phyloP scores from a whole-genome alignment of 352 stramenopile species.

The Phytophthora ramorum region DNA sequence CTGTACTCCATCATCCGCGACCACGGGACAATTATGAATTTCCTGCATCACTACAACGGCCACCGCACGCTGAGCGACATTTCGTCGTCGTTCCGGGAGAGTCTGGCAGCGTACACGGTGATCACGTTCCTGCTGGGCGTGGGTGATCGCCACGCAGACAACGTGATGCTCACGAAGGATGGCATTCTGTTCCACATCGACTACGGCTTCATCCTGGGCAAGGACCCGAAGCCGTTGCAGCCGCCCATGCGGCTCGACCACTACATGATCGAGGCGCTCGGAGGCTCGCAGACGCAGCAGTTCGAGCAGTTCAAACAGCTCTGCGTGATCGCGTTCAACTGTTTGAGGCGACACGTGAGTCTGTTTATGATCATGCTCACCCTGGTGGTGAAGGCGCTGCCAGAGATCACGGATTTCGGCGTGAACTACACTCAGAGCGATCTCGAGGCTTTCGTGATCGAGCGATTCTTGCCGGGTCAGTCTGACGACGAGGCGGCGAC shows the following conservation, averaged over 20 bases:
- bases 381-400: conserved; percentile 81
- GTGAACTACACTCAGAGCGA: conserved; percentile 88
- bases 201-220: conserved; percentile 99
- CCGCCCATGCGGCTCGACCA: conserved; percentile 97
- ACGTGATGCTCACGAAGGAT: conserved; percentile 97
- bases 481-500: conserved; percentile 84
- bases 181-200: conserved; percentile 99
- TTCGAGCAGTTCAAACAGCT: conserved; percentile 90
- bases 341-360: conserved; percentile 83
- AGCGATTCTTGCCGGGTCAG: conserved; percentile 84
- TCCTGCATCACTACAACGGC: conserved; percentile 86
- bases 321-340: conserved; percentile 90
- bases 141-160: conserved; percentile 98
- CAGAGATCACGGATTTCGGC: conserved; percentile 87
- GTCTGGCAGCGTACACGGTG: conserved; percentile 98
- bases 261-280: conserved; percentile 89
- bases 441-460: conserved; percentile 84
- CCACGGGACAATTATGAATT: conserved; percentile 85
- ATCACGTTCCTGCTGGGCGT: conserved; percentile 99
- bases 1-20: conserved; percentile 88
- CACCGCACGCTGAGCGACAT: conserved; percentile 88
- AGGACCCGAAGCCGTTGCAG: conserved; percentile 98
- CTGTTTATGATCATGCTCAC: conserved; percentile 90
- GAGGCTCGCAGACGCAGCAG: conserved; percentile 77
- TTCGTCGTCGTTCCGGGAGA: conserved; percentile 87